These are phyloP conservation scores for Phlyctochytrium bullatum DNA, from an alignment of 192 early-diverging fungal genomes.

Conservation along the genomic window DNA sequence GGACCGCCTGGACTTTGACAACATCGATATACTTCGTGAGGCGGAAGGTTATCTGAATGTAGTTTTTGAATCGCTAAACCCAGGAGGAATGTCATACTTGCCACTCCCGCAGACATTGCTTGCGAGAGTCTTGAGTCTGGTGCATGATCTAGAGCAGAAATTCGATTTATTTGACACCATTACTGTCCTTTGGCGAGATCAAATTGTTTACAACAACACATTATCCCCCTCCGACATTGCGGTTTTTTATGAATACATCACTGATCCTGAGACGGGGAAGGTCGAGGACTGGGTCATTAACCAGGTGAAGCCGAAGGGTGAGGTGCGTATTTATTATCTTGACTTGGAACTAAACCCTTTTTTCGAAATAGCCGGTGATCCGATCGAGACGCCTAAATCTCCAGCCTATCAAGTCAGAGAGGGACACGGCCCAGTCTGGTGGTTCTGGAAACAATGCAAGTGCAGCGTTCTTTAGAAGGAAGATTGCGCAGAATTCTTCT, in stretches of 20 bases:
- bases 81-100: slow-evolving; percentile 19
- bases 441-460: too few relatives aligned
- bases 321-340: slow-evolving; percentile 22
- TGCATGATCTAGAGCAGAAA: slow-evolving; percentile 6
- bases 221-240: slow-evolving; percentile 4
- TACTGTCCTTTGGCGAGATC: slow-evolving; percentile 26
- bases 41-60: slow-evolving; percentile 21
- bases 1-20: slow-evolving; percentile 12
- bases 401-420: background rate
- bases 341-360: too few relatives aligned
- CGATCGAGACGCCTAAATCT: slow-evolving; percentile 10
- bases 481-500: too few relatives aligned
- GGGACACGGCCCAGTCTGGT: too few relatives aligned
- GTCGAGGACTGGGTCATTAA: slow-evolving; percentile 36
- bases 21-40: slow-evolving; percentile 19
- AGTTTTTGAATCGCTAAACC: background rate
- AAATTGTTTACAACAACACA: slow-evolving; percentile 29
- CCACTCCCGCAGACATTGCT: slow-evolving; percentile 9
- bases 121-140: slow-evolving; percentile 12
- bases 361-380: slow-evolving; percentile 18
- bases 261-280: slow-evolving; percentile 40
- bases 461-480: too few relatives aligned
- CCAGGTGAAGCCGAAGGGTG: slow-evolving; percentile 43
- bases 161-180: slow-evolving; percentile 11
- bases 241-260: slow-evolving; percentile 33